Evolutionary conservation across 2,329 filamentous ascomycete genomes (phyloP), one percentile per base, ranked within the genome.

Genomic region (Stagonosporopsis tanaceti): DNA sequence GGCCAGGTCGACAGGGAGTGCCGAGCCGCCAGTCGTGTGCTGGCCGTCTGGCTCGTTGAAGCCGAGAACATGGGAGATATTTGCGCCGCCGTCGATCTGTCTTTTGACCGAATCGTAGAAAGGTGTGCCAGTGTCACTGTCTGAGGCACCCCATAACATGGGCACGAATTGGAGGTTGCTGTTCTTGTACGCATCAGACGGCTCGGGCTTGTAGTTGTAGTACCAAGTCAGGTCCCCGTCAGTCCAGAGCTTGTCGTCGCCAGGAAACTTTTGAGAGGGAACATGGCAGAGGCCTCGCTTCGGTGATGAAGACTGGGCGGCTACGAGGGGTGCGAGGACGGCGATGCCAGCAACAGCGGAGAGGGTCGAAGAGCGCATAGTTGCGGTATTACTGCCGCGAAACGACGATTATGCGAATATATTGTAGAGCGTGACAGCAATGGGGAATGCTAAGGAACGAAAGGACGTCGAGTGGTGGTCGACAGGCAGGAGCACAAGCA

Each of bases 31-130:
- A 8, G 79, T 82, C 1, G 70, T 66, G 1, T 68, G 62, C 2
- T 78, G 73, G 15, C 84, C 85, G 69, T 94, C 89, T 0, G 91
- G 91, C 71, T 95, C 91, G 76, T 95, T 94, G 80, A 93, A 93
- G 27, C 81, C 84, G n/a, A 94, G 79, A 2, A 91, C 85, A 66
- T 91, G 85, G 12, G 79, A 82, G 68, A 93, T 86, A 61, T 88
- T 87, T 62, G 78, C 82, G 35, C 79, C 79, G 37, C 74, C 65
- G 42, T 79, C 65, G 52, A 91, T 81, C 48, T 88, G 80, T 1
- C 66, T 61, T 65, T 80, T 83, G 37, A 94, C 84, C 1, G 82
- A 78, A 53, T 82, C 76, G 38, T 87, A 80, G 74, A 93, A 93
- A 0, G 81, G 79, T 0, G 83, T 87, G 69, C 80, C 77, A 27